These are phyloP conservation scores for Carex littledalei DNA, from an alignment of 176 grass and related monocot genomes.

Conservation along the genomic window DNA sequence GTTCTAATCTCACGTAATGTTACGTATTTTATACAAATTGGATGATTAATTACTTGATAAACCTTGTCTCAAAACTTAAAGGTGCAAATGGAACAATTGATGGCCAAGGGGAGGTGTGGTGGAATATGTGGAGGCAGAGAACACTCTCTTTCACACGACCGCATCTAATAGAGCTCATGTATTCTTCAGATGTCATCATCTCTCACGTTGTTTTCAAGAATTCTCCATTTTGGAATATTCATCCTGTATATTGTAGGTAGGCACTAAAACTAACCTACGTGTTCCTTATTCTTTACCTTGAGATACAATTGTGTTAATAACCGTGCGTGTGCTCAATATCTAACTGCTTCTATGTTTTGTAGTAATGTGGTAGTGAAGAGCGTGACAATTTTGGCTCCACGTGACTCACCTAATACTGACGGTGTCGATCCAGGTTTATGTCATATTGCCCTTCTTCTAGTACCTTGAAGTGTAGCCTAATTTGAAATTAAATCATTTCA, in stretches of 20 bases:
- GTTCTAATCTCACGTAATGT: neutral
- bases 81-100: slow-evolving; percentile 91
- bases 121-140: slow-evolving; percentile 92
- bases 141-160: slow-evolving; percentile 73
- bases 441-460: slow-evolving; percentile 11
- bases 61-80: slow-evolving; percentile 4
- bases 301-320: neutral
- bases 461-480: neutral
- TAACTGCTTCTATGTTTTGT: slow-evolving; percentile 25
- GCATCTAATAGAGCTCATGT: slow-evolving; percentile 67
- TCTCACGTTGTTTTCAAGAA: slow-evolving; percentile 68
- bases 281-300: neutral
- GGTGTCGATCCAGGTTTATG: slow-evolving; percentile 80
- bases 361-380: slow-evolving; percentile 89
- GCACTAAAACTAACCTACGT: neutral
- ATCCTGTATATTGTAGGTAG: slow-evolving; percentile 96
- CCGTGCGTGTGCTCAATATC: neutral
- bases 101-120: slow-evolving; percentile 82
- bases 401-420: slow-evolving; percentile 91
- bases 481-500: neutral
- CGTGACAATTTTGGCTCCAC: slow-evolving; percentile 74
- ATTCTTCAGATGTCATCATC: slow-evolving; percentile 67
- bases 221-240: slow-evolving; percentile 95
- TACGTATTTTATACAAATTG: neutral
- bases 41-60: neutral